Evolutionary conservation across 1,284 basidiomycete genomes (phyloP), one percentile per base, ranked within the genome.

Genomic region (Fomes fomentarius): DNA sequence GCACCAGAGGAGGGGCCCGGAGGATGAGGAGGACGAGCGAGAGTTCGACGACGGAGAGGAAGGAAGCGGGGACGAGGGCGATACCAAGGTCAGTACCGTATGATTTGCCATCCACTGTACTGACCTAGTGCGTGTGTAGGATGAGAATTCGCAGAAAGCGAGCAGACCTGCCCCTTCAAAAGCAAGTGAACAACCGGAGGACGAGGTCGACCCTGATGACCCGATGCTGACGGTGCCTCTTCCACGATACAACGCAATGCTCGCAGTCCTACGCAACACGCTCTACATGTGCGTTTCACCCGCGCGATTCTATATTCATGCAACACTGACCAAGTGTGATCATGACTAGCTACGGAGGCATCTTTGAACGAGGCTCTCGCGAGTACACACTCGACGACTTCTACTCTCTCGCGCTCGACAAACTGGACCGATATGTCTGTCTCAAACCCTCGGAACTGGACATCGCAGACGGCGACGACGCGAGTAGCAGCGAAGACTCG

Each of bases 381-480:
- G 93, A 96, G 69, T 94, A 91, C 64, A 95, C 93, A 0, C 74
- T 94, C 7, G 91, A 93, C 63, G 93, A 94, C 66, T 94, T 94
- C 65, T 79, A 93, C 67, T 77, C 81, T 0, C 71, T 95, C 15
- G 81, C 85, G 54, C 75, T 95, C 17, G 92, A 94, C 66, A 94
- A 94, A 69, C 74, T 94, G 65, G 93, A 94, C 48, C 74, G 79
- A 5, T 95, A 83, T 66, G 71, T 76, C 4, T 93, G 91, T 63
- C 73, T 93, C 61, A 90, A 87, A 67, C 76, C 82, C 43, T 86
- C 84, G 55, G 81, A 77, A 8, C 69, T 84, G n/a, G 69, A 80
- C 28, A 82, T 91, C 45, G 80, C 82, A 15, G 83, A 81, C 2
- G 84, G 82, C 24, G 87, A 78, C 4, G 81, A 80, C 35, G 80